These are phyloP conservation scores for Rubus parviflorus DNA, from an alignment of 306 rosid genomes.

Conservation along the genomic window DNA sequence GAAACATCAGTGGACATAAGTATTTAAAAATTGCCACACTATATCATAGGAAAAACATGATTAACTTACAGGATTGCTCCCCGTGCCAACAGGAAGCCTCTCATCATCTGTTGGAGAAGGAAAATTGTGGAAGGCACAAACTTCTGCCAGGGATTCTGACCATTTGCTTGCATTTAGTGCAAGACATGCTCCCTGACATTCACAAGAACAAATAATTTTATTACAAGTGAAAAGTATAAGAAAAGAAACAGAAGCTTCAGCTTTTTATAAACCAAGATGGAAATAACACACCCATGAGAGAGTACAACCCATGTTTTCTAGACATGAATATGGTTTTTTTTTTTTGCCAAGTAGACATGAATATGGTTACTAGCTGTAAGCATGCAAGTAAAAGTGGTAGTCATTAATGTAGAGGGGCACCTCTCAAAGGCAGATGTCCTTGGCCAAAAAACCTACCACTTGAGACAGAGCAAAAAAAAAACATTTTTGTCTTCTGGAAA, in stretches of 20 bases:
- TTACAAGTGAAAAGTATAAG: not conserved
- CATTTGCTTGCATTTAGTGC: constrained; percentile 78
- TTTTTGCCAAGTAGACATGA: too few species aligned
- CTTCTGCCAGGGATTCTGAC: constrained; percentile 60
- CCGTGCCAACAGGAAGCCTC: constrained; percentile 94
- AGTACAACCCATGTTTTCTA: not conserved
- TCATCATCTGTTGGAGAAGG: constrained; percentile 76
- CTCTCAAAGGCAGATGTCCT: not conserved
- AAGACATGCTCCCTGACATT: constrained; percentile 84
- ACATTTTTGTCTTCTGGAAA: not conserved
- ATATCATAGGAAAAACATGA: not conserved
- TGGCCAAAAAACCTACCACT: not conserved
- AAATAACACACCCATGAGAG: not conserved
- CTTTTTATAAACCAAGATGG: constrained; percentile 10
- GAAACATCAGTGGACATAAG: constrained; percentile 8
- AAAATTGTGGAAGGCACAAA: constrained; percentile 71
- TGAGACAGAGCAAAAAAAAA: not conserved
- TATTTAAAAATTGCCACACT: constrained; percentile 14
- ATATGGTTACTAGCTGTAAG: not conserved
- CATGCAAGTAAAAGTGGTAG: not conserved
- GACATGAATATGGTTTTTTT: not conserved
- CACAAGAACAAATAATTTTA: constrained; percentile 13
- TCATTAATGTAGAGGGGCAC: not conserved
- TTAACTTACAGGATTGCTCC: constrained; percentile 96
- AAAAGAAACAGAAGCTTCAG: constrained; percentile 24